Conservation (phyloP, 2,329 filamentous ascomycete species). For the Mariannaea sp. region DNA sequence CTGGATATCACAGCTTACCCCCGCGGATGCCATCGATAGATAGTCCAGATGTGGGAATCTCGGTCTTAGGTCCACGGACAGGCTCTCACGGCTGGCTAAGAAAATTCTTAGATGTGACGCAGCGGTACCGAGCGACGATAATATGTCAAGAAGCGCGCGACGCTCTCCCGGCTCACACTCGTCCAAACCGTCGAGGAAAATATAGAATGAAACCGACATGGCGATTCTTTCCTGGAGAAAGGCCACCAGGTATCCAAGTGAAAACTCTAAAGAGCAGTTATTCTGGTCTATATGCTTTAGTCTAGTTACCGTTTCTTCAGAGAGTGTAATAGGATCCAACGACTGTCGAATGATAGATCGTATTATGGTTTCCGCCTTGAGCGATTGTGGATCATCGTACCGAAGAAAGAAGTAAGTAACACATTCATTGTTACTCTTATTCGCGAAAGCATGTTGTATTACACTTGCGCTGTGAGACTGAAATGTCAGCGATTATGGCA, state of each 20-base stretch:
- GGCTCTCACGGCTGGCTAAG: slow-evolving; percentile 36
- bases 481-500: background rate
- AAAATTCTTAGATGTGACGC: slow-evolving; percentile 30
- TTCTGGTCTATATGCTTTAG: background rate
- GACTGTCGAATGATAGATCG: slow-evolving; percentile 25
- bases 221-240: background rate
- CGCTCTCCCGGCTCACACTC: slow-evolving; percentile 38
- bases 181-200: slow-evolving; percentile 44
- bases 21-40: slow-evolving; percentile 8
- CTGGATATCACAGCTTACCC: slow-evolving; percentile 9
- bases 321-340: background rate
- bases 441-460: slow-evolving; percentile 18
- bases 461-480: slow-evolving; percentile 11
- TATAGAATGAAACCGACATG: slow-evolving; percentile 17
- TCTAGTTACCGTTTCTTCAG: background rate
- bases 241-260: background rate
- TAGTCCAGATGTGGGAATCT: slow-evolving; percentile 3
- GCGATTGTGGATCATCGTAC: slow-evolving; percentile 17
- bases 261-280: too few species aligned
- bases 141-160: background rate
- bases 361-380: slow-evolving; percentile 21
- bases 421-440: background rate
- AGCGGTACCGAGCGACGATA: background rate
- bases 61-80: slow-evolving; percentile 22
- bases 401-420: slow-evolving; percentile 24